Evolutionary conservation across 2,329 filamentous ascomycete genomes (phyloP), one percentile per base, ranked within the genome.

Genomic region (Ceratocystis harringtonii): DNA sequence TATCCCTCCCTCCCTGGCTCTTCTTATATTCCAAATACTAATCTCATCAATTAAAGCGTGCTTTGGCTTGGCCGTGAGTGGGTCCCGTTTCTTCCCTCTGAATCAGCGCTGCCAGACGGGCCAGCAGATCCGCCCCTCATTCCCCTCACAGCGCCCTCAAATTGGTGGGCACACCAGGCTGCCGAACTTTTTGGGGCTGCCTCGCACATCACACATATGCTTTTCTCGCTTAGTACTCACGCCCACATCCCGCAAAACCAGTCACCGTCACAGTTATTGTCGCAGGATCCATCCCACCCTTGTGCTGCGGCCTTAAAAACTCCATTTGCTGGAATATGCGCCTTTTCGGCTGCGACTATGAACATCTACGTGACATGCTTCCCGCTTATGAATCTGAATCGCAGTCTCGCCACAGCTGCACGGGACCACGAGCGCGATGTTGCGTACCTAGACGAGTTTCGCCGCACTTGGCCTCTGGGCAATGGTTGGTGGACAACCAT

Each of bases 281-380:
- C 36, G 36, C 36, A 41, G 36, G 36, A 41, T 58, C 15, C 10
- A 25, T 19, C 6, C 19, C 30, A 25, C 44, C 57, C 19, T 17
- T 48, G 7, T 32, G 48, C 60, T 10, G 8, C 58, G 1, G 30
- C 63, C 1, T 69, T 78, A 0, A 70, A 74, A 66, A 78, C 76
- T 0, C 77, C 77, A 0, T 79, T 78, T 64, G 72, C 76, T 0
- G 77, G 76, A 0, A 78, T 79, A n/a, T 78, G 77, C 64, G 74
- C 75, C 1, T 79, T 79, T 45, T 78, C 77, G 0, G 76, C 77
- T 0, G 76, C 75, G 1, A 76, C 75, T 3, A 72, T 78, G 61
- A 78, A 77, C 30, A 68, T 76, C 0, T 78, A 78, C 66, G 71
- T 76, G 1, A 71, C 70, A 2, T 64, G 70, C 3, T 79, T 78